Conservation (phyloP, 1,139 yeast species). For the Blastobotrys apis region DNA sequence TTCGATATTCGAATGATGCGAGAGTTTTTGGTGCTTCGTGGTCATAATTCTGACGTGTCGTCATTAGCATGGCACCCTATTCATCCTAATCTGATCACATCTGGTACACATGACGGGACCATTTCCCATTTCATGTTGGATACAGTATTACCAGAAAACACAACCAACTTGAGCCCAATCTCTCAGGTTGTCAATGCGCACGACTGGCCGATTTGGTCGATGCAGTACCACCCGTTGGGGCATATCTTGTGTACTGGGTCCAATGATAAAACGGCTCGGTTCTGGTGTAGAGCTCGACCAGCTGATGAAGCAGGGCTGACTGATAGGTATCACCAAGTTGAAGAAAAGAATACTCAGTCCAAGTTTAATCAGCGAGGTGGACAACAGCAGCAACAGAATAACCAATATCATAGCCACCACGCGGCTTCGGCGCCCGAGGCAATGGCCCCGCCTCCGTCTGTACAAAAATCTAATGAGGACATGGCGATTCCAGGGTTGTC, state of each 20-base stretch:
- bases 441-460: background rate
- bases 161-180: slow-evolving; percentile 33
- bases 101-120: slow-evolving; percentile 89
- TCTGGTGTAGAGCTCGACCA: slow-evolving; percentile 93
- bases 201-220: slow-evolving; percentile 83
- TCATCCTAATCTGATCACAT: slow-evolving; percentile 72
- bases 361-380: background rate
- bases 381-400: slow-evolving; percentile 9
- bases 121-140: slow-evolving; percentile 72
- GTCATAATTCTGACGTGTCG: slow-evolving; percentile 80
- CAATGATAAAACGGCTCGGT: slow-evolving; percentile 87
- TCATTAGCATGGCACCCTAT: slow-evolving; percentile 91
- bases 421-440: slow-evolving; percentile 2
- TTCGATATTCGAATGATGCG: slow-evolving; percentile 85
- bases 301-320: slow-evolving; percentile 79
- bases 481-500: slow-evolving; percentile 10
- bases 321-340: slow-evolving; percentile 74
- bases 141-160: slow-evolving; percentile 37
- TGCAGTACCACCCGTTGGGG: slow-evolving; percentile 92
- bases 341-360: slow-evolving; percentile 38
- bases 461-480: too few relatives aligned
- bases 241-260: slow-evolving; percentile 90
- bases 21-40: slow-evolving; percentile 67
- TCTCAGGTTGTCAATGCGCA: slow-evolving; percentile 78
- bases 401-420: slow-evolving; percentile 6